phyloP scores from a whole-genome alignment of 345 rosid genomes.

The Populus ilicifolia region DNA sequence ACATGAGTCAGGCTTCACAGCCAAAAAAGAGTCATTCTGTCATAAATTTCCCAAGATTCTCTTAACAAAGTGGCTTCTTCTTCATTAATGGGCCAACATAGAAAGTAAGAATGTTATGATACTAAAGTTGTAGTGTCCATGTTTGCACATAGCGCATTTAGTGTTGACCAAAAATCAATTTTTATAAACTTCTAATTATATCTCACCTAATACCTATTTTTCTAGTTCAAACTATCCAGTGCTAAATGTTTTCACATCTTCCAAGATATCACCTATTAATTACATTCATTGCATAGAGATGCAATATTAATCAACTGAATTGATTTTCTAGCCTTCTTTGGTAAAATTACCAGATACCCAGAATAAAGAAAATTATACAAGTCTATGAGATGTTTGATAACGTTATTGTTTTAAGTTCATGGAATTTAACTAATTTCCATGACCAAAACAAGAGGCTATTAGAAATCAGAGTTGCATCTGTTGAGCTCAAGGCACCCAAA shows the following conservation, averaged over 20 bases:
- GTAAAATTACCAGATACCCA: slow-evolving; percentile 1
- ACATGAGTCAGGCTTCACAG: slow-evolving; percentile 14
- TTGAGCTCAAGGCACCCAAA: not conserved
- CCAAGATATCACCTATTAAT: slow-evolving; percentile 10
- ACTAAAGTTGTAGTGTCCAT: slow-evolving; percentile 23
- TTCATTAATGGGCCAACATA: slow-evolving; percentile 22
- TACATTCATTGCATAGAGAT: slow-evolving; percentile 21
- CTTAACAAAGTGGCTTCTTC: slow-evolving; percentile 14
- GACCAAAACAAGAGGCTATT: no score
- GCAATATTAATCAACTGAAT: slow-evolving; percentile 6
- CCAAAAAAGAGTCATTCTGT: slow-evolving; percentile 11
- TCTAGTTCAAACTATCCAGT: slow-evolving; percentile 7
- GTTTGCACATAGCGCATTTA: slow-evolving; percentile 6
- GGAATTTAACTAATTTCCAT: not conserved
- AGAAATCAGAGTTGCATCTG: no score
- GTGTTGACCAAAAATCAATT: slow-evolving; percentile 13
- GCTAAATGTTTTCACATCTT: slow-evolving; percentile 19
- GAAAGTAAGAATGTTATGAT: not conserved
- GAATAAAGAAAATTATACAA: slow-evolving; percentile 3
- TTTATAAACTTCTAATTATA: slow-evolving; percentile 9
- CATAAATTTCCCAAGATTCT: slow-evolving; percentile 19
- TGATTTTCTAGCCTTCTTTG: slow-evolving; percentile 4
- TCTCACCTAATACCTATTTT: slow-evolving; percentile 14
- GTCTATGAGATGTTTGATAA: slow-evolving; percentile 1
- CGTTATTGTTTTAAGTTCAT: not conserved